Conservation (phyloP, 2,329 filamentous ascomycete species). For the Blumeria graminis region DNA sequence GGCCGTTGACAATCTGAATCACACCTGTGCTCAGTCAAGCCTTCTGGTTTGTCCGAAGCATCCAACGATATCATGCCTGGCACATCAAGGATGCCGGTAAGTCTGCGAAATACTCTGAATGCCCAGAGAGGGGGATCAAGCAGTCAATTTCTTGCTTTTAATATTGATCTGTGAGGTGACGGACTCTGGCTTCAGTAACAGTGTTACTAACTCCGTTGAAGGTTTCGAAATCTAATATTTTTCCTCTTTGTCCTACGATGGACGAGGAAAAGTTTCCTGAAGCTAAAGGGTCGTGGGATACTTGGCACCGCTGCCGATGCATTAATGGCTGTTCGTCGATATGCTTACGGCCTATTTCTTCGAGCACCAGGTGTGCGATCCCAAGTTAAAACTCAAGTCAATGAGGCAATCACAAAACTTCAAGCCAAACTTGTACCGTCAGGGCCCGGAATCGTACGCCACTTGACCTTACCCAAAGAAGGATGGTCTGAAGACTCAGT, state of each 20-base stretch:
- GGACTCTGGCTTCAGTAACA: neutral
- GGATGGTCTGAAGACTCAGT: slow-evolving; percentile 64
- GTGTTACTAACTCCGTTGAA: slow-evolving; percentile 15
- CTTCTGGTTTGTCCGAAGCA: no score
- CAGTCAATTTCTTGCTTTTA: slow-evolving; percentile 33
- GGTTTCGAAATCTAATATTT: slow-evolving; percentile 70
- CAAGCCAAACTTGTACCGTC: slow-evolving; percentile 62
- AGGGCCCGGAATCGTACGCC: slow-evolving; percentile 44
- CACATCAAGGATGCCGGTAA: slow-evolving; percentile 45
- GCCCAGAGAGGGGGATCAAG: slow-evolving; percentile 32
- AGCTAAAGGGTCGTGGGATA: slow-evolving; percentile 70
- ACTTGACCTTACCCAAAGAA: slow-evolving; percentile 56
- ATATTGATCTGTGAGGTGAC: slow-evolving; percentile 39
- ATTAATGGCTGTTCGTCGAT: slow-evolving; percentile 46
- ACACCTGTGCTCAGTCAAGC: no score
- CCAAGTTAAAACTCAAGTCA: slow-evolving; percentile 66
- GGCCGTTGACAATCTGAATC: no score
- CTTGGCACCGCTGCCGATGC: slow-evolving; percentile 54
- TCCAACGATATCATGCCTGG: slow-evolving; percentile 27
- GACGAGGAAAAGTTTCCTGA: slow-evolving; percentile 55
- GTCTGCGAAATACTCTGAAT: slow-evolving; percentile 41
- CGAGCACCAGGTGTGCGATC: slow-evolving; percentile 64
- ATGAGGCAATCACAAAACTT: slow-evolving; percentile 54
- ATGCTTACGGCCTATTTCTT: slow-evolving; percentile 67
- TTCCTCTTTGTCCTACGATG: slow-evolving; percentile 69